These are phyloP conservation scores for Calocybe cyanea DNA, from an alignment of 768 basidiomycete species.

Conservation along the genomic window DNA sequence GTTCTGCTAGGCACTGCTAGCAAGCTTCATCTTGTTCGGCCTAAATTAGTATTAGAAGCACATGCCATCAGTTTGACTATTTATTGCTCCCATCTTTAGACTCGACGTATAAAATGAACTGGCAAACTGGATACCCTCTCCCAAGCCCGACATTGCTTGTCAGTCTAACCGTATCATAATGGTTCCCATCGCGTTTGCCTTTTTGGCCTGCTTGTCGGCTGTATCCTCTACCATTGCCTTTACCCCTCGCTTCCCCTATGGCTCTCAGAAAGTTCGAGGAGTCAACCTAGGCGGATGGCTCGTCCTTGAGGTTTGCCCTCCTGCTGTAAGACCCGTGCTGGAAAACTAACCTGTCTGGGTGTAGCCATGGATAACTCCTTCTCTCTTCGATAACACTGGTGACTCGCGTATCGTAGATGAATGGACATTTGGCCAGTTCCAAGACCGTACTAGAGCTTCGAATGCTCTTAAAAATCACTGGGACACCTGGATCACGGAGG, in stretches of 20 bases:
- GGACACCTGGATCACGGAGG: slow-evolving; percentile 81
- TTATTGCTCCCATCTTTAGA: slow-evolving; percentile 3
- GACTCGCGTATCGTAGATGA: slow-evolving; percentile 64
- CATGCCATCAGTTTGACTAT: slow-evolving; percentile 15
- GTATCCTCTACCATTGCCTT: slow-evolving; percentile 26
- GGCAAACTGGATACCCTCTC: not conserved
- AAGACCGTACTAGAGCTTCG: slow-evolving; percentile 46
- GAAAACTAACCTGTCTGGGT: slow-evolving; percentile 8
- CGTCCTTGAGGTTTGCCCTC: slow-evolving; percentile 37
- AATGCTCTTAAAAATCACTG: slow-evolving; percentile 62
- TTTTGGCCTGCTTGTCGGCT: slow-evolving; percentile 26
- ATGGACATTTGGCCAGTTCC: slow-evolving; percentile 71
- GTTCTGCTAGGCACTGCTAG: not conserved
- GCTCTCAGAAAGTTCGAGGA: slow-evolving; percentile 69
- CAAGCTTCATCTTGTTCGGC: slow-evolving; percentile 11
- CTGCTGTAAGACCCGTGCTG: not conserved
- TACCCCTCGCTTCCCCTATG: slow-evolving; percentile 68
- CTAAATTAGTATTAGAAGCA: slow-evolving; percentile 18
- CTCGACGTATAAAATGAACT: slow-evolving; percentile 12
- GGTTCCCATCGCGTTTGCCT: too few relatives aligned
- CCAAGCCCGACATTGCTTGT: slow-evolving; percentile 5
- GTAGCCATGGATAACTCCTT: slow-evolving; percentile 78
- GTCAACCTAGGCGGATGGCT: slow-evolving; percentile 75
- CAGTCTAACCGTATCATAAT: slow-evolving; percentile 4
- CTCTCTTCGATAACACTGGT: slow-evolving; percentile 67